phyloP scores from a whole-genome alignment of 2,329 filamentous ascomycete genomes.

The Talaromyces sp. region DNA sequence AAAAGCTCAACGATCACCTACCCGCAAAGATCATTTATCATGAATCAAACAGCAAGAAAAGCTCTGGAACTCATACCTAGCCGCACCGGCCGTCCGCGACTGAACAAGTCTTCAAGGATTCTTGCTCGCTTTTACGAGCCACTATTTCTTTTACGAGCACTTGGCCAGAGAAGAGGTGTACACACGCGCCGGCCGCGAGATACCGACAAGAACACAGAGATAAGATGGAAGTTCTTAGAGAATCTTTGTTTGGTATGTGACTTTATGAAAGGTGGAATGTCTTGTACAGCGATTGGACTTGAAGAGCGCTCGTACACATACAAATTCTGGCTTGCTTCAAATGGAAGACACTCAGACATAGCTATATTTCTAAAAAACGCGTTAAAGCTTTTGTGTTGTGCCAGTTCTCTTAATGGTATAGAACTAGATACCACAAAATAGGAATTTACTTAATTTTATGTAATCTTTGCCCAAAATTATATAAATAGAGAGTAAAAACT shows the following conservation, averaged over 20 bases:
- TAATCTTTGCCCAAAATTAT: too few species aligned
- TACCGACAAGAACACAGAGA: constrained; percentile 9
- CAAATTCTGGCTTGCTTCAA: constrained; percentile 47
- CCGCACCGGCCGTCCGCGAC: not conserved
- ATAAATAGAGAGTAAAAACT: too few species aligned
- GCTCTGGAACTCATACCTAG: constrained; percentile 2
- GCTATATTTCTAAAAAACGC: constrained; percentile 30
- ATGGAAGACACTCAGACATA: constrained; percentile 28
- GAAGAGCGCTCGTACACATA: constrained; percentile 33
- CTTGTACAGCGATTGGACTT: constrained; percentile 46
- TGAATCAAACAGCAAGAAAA: not conserved
- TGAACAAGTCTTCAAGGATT: constrained; percentile 3
- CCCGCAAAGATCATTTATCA: not conserved
- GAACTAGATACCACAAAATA: too few species aligned
- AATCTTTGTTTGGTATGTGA: constrained; percentile 49
- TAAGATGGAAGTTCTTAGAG: constrained; percentile 33
- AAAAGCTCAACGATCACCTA: not conserved
- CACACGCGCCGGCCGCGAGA: constrained; percentile 17
- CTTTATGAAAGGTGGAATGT: constrained; percentile 45
- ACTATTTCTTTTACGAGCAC: constrained; percentile 16
- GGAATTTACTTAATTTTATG: too few species aligned
- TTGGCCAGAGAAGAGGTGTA: constrained; percentile 35
- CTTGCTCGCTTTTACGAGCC: constrained; percentile 9
- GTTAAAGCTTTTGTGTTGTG: constrained; percentile 25
- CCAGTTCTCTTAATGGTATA: too few species aligned